Evolutionary conservation across 495 filamentous ascomycete genomes (phyloP).

Genomic region (Podospora pseudocomata): DNA sequence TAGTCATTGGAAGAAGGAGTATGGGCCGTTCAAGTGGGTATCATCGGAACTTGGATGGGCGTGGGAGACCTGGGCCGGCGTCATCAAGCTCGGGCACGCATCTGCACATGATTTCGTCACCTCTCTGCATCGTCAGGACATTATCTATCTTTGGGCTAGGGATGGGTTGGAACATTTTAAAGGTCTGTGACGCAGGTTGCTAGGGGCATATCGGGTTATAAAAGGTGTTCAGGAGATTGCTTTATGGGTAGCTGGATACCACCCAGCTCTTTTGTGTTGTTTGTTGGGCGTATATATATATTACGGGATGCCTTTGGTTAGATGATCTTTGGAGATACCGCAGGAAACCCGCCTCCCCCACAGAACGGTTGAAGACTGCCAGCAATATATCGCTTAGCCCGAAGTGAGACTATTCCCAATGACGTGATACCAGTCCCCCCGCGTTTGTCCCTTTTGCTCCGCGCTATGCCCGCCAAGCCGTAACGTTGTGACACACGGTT

Average conservation of each 20-base stretch:
- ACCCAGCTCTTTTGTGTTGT: not conserved
- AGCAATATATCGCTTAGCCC: no score
- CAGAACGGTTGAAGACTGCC: no score
- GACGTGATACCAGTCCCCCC: not conserved
- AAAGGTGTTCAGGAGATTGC: not conserved
- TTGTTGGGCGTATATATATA: not conserved
- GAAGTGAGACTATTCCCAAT: not conserved
- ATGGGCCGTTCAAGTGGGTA: not conserved
- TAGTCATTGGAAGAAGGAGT: not conserved
- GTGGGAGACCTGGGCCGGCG: no score
- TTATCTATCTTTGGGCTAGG: no score
- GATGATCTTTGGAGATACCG: no score
- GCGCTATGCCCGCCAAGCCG: not conserved
- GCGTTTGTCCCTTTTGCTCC: not conserved
- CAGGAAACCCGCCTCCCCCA: no score
- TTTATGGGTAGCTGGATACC: not conserved
- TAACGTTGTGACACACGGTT: not conserved
- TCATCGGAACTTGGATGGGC: not conserved
- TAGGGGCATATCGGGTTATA: not conserved
- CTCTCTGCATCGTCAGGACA: no score
- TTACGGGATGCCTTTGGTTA: not conserved
- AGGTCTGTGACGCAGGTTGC: not conserved
- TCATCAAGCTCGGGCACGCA: no score
- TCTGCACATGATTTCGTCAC: no score
- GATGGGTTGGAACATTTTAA: no score